Evolutionary conservation across 208 protist species (phyloP).

Genomic region (Naegleria fowleri): DNA sequence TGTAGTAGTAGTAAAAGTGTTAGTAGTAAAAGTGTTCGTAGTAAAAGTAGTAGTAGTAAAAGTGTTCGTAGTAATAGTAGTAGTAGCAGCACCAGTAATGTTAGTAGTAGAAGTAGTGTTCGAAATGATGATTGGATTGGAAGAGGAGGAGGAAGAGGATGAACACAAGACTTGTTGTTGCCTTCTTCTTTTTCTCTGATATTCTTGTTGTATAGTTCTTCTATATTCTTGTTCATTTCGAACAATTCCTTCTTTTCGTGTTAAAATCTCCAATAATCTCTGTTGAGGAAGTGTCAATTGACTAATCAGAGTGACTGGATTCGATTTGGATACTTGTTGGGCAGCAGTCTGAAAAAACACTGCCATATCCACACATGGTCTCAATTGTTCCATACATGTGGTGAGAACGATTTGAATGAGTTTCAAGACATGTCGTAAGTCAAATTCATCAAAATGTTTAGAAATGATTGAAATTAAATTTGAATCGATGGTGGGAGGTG

Average conservation of each 20-base stretch:
- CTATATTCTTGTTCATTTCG: background rate
- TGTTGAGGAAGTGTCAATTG: background rate
- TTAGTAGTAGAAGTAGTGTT: no score
- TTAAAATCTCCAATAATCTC: background rate
- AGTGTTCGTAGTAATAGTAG: no score
- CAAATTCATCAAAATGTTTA: background rate
- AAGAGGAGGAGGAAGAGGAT: no score
- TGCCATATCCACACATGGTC: background rate
- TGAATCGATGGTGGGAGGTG: background rate
- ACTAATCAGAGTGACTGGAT: background rate
- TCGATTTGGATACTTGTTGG: background rate
- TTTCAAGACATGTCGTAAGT: background rate
- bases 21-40: no score
- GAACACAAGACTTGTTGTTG: no score
- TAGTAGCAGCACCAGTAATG: no score
- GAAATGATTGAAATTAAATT: background rate
- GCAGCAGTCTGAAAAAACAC: background rate
- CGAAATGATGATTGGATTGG: no score
- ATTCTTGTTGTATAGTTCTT: no score
- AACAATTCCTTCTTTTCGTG: background rate
- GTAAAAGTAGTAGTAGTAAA: no score
- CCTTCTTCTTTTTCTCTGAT: no score
- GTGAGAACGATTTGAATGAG: background rate
- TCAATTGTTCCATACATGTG: background rate
- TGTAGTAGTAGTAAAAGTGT: no score